Base-by-base conservation (phyloP, 345 rosid species). In the Bruguiera gymnorhiza region DNA sequence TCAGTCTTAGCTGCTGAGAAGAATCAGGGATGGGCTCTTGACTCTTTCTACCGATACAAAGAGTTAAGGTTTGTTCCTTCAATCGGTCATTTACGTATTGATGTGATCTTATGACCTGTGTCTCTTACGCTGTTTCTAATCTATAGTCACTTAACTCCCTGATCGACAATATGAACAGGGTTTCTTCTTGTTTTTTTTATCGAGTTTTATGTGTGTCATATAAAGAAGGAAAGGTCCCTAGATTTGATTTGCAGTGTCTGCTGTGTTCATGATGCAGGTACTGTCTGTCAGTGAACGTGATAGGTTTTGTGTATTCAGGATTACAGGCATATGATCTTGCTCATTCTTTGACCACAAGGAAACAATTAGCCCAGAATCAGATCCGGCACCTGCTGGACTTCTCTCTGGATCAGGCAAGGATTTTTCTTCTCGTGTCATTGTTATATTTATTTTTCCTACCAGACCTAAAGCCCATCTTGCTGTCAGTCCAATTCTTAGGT, bases 21-120 rank as follows among this genome's bases (percentile, higher is more conserved):
- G 82, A 79, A 89, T 75, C 86, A 88, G 70, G 98, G 97, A 54
- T 91, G 97, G 97, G 94, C 97, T 34, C 75, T 82, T 71, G 98
- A 93, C 78, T 91, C 98, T 71, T 91, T 91, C 85, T 71, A 83
- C 79, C 75, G 72, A 10, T 93, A 91, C 92, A 81, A 81, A 77
- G 97, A 93, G 75, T 89, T 91, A 90, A 91, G 97, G 97, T 92
- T 67, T 5, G 63, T 54, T 32, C 21, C 19, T 72, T 30, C 51
- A 43, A 13, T 43, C 50, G 13, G 18, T 43, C 50, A 1, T 43
- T 43, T 43, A 43, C 50, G 16, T 4, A 3, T 13, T 3, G 16
- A 11, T 43, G 1, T 11, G 18, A 13, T 43, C 50, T 26, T 15
- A 11, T 24, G 30, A 23, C 31, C 9, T 6, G 16, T 56, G 10